Conservation (phyloP, 1,139 yeast species). For the Pichia sp. region DNA sequence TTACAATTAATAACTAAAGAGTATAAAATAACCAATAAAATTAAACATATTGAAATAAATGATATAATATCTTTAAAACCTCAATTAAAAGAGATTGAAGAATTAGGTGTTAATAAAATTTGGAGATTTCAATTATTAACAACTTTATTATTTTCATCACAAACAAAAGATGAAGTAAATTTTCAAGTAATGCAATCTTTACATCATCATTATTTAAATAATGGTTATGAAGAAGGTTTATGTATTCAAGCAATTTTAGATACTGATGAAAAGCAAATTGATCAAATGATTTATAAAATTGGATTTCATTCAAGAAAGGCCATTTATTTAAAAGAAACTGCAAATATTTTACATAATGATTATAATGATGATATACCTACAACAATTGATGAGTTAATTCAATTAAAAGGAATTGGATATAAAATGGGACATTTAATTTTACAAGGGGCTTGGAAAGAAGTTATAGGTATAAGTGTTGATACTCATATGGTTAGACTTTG, state of each 20-base stretch:
- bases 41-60: constrained; percentile 5
- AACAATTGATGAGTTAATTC: constrained; percentile 56
- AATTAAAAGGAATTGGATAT: constrained; percentile 91
- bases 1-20: constrained; percentile 24
- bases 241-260: constrained; percentile 40
- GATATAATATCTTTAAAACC: constrained; percentile 4
- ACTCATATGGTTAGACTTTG: constrained; percentile 84
- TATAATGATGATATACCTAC: constrained; percentile 65
- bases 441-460: constrained; percentile 75
- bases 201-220: constrained; percentile 38
- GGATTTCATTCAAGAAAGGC: constrained; percentile 88
- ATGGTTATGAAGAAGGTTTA: constrained; percentile 35
- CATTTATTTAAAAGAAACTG: constrained; percentile 55
- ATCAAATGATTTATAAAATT: constrained; percentile 62
- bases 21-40: constrained; percentile 3
- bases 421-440: constrained; percentile 84
- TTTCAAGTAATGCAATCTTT: constrained; percentile 63
- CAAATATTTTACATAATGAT: constrained; percentile 44
- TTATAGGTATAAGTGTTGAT: constrained; percentile 85
- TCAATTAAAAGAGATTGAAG: not conserved
- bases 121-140: constrained; percentile 66
- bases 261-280: constrained; percentile 53
- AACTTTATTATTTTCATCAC: constrained; percentile 83
- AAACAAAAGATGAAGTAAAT: constrained; percentile 86
- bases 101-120: constrained; percentile 17